Evolutionary conservation across 257 asterid genomes (phyloP), one percentile per base, ranked within the genome.

Genomic region (Solanum clarkiae): DNA sequence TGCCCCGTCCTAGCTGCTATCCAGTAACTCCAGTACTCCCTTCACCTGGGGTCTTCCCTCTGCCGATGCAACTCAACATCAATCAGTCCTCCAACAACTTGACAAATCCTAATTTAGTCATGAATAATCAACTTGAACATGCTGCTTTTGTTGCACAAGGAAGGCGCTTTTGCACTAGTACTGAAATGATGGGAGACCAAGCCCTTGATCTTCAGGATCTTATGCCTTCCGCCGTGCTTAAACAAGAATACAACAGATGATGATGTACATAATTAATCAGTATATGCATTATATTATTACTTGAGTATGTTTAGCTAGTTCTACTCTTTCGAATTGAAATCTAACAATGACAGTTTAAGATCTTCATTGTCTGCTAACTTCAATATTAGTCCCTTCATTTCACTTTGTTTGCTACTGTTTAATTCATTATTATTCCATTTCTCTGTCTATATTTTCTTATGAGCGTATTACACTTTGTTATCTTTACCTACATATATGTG

Each of bases 201-300:
- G 95, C 93, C 5, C 94, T 91, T 29, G 18, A 24, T 68, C 93
- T 91, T 83, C 91, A 94, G 84, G 94, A 92, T 74, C 84, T 94
- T 24, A 89, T 92, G 84, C 93, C 94, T 12, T 84, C 94, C 7
- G 26, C 70, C 6, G 66, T 90, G 42, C 89, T 84, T 80, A 83
- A 87, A 20, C 90, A 91, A 74, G 89, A 84, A 5, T 51, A 71
- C 9, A 22, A 47, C 45, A 22, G 42, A 11, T 62, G 72, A 29
- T 45, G 82, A 63, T 55, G 26, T 42, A n/a, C 42, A 22, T 22
- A 36, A 24, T 11, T 32, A 17, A 16, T 47, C 24, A 47, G 44
- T 45, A 16, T 14, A 75, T 49, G 82, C 82, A 14, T 75, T 65
- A 29, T 66, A 14, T 14, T 66, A 14, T 14, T 77, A 24, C 15